Percentiles rank a stretch among this genome's conserved stretches.
phyloP scores from a whole-genome alignment of 495 filamentous ascomycete genomes.

The Daldinia caldariorum region DNA sequence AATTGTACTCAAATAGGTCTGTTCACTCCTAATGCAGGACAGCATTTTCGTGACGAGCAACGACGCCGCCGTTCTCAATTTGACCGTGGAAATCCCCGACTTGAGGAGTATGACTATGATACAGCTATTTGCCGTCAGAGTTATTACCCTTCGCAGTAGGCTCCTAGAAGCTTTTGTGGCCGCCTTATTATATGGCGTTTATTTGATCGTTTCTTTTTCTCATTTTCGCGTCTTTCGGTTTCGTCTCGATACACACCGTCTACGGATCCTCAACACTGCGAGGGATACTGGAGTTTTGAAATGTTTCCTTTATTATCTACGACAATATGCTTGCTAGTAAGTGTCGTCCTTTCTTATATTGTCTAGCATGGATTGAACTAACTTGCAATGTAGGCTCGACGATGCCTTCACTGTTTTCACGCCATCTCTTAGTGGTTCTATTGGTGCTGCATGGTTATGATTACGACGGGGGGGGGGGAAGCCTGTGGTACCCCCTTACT shows the following conservation, averaged over 20 bases:
- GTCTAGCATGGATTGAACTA: not conserved
- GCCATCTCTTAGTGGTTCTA: slow-evolving; percentile 2
- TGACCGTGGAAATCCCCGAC: slow-evolving; percentile 73
- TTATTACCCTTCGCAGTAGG: slow-evolving; percentile 45
- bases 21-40: slow-evolving; percentile 76
- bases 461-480: too few relatives aligned
- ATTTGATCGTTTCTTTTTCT: slow-evolving; percentile 1
- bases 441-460: not conserved
- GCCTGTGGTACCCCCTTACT: not conserved
- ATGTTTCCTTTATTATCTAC: not conserved
- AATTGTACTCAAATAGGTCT: slow-evolving; percentile 59
- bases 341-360: not conserved
- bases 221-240: not conserved
- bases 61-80: slow-evolving; percentile 79
- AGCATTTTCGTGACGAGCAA: slow-evolving; percentile 78
- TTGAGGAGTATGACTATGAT: slow-evolving; percentile 68
- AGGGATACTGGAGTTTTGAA: slow-evolving; percentile 7
- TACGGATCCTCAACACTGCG: slow-evolving; percentile 5
- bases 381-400: slow-evolving; percentile 1
- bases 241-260: not conserved
- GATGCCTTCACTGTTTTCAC: slow-evolving; percentile 11
- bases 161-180: not conserved
- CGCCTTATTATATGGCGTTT: not conserved
- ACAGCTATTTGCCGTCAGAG: slow-evolving; percentile 47
- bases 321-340: slow-evolving; percentile 13